Evolutionary conservation across 345 rosid species (phyloP).

Genomic region (Gossypium stocksii): DNA sequence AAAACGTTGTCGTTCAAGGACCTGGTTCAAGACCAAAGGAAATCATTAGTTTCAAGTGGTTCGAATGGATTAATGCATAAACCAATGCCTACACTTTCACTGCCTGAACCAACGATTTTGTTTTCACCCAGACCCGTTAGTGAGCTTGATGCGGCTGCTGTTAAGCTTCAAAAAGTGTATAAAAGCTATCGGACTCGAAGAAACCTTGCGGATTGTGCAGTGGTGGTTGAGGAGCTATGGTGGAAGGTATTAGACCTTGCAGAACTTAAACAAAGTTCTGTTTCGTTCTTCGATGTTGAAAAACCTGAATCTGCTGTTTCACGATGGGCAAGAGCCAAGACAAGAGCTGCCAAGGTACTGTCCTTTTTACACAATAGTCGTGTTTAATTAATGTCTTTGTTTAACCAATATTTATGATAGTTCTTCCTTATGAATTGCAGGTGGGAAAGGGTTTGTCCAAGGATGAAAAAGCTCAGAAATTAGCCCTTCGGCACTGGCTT

Average conservation of each 20-base stretch:
- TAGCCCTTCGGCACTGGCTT: conserved; percentile 91
- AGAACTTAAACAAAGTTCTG: conserved; percentile 51
- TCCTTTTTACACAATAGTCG: background rate
- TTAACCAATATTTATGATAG: background rate
- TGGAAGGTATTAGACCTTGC: conserved; percentile 92
- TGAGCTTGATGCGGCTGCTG: conserved; percentile 85
- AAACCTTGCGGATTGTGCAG: conserved; percentile 94
- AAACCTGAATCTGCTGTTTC: conserved; percentile 80
- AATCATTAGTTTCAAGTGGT: background rate
- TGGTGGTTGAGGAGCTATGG: conserved; percentile 87
- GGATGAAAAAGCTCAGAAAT: conserved; percentile 83
- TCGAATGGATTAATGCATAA: conserved; percentile 5
- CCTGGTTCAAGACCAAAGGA: conserved; percentile 22
- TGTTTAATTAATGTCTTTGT: background rate
- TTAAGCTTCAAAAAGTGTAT: conserved; percentile 77
- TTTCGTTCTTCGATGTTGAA: conserved; percentile 53
- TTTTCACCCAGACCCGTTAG: conserved; percentile 66
- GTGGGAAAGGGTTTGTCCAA: conserved; percentile 85
- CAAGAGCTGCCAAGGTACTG: conserved; percentile 80
- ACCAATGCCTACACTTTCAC: conserved; percentile 34
- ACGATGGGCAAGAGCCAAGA: conserved; percentile 90
- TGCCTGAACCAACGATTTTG: conserved; percentile 44
- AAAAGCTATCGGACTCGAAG: conserved; percentile 89
- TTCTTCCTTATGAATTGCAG: conserved; percentile 29
- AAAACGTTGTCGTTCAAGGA: conserved; percentile 30